Evolutionary conservation across 2,329 filamentous ascomycete genomes (phyloP).

Genomic region (Fusarium virguliforme): DNA sequence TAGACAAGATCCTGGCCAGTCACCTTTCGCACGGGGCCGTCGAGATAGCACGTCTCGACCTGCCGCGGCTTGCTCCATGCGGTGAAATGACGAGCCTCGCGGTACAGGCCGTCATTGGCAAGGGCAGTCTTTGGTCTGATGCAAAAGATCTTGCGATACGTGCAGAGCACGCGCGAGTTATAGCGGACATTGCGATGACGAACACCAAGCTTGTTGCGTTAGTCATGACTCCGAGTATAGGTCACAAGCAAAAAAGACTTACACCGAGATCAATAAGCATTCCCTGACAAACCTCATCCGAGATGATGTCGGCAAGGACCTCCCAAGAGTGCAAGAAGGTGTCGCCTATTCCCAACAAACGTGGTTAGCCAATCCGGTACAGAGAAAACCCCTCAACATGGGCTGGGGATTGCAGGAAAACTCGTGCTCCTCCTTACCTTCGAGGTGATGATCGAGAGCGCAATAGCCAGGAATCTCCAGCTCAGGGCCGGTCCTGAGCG

Average conservation of each 20-base stretch:
- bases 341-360: constrained; percentile 56
- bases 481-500: constrained; percentile 1
- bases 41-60: constrained; percentile 47
- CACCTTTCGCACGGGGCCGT: constrained; percentile 50
- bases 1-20: constrained; percentile 50
- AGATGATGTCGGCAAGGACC: constrained; percentile 52
- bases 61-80: constrained; percentile 7
- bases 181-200: constrained; percentile 56
- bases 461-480: constrained; percentile 7
- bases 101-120: constrained; percentile 24
- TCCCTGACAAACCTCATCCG: constrained; percentile 49
- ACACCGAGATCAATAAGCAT: constrained; percentile 51
- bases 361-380: constrained; percentile 6
- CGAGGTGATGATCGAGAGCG: constrained; percentile 5
- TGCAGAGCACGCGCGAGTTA: constrained; percentile 56
- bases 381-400: constrained; percentile 2
- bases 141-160: constrained; percentile 42
- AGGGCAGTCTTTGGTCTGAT: constrained; percentile 51
- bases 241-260: not conserved
- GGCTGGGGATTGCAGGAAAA: not conserved
- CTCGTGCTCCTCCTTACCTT: not conserved
- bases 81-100: constrained; percentile 10
- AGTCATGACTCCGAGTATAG: not conserved
- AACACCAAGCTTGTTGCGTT: constrained; percentile 21
- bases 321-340: constrained; percentile 53